phyloP scores from a whole-genome alignment of 2,329 filamentous ascomycete species.

The Bipolaris gigantea region DNA sequence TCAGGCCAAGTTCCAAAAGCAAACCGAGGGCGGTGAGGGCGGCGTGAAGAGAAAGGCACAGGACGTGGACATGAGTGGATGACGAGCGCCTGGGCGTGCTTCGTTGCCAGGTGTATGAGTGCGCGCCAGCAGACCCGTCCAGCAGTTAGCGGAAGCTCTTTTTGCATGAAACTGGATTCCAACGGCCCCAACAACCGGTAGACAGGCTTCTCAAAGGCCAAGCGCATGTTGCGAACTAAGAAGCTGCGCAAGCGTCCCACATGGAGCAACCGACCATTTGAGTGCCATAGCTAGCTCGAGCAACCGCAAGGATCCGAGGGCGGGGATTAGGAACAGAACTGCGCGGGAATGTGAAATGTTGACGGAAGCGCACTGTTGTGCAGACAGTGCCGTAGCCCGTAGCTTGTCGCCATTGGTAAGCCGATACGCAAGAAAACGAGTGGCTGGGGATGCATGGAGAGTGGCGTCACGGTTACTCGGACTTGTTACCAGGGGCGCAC shows the following conservation, averaged over 20 bases:
- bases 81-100: conserved; percentile 11
- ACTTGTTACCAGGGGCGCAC: neutral
- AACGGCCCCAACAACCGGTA: neutral
- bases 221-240: conserved; percentile 4
- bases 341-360: neutral
- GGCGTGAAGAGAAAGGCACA: conserved; percentile 31
- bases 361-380: neutral
- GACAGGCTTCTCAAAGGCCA: neutral
- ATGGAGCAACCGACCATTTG: conserved; percentile 2
- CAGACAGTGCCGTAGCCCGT: neutral
- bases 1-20: conserved; percentile 35
- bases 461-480: conserved; percentile 9
- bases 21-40: conserved; percentile 18
- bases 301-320: neutral
- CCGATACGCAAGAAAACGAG: conserved; percentile 1
- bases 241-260: conserved; percentile 1
- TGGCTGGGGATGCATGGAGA: conserved; percentile 6
- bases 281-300: conserved; percentile 4
- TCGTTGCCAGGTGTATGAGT: neutral
- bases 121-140: neutral
- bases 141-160: neutral
- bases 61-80: conserved; percentile 41
- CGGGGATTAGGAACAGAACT: neutral
- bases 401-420: conserved; percentile 5
- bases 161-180: neutral